Evolutionary conservation across 495 filamentous ascomycete species (phyloP), one percentile per base, ranked within the genome.

Genomic region (Friedmanniomyces simplex): DNA sequence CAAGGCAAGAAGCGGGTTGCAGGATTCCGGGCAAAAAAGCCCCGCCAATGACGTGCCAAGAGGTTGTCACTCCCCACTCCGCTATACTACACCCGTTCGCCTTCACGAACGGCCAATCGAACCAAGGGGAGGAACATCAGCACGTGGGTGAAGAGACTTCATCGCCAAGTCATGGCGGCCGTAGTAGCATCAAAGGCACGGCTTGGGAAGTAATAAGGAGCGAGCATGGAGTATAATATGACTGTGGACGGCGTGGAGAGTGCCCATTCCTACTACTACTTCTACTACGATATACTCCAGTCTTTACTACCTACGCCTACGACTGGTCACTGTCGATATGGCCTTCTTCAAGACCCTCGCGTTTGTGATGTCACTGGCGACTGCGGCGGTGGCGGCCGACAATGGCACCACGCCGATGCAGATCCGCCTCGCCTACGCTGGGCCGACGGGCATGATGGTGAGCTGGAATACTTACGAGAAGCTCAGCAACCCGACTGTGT

Each of bases 381-480:
- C 32, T 30, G n/a, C n/a, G 2, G 51, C 16, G 22, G 7, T 25
- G 25, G 51, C 51, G 13, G 20, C 37, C 41, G 28, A 2, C 49
- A 59, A 59, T 54, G 50, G 24, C 51, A 54, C 50, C 1, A 55
- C 58, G 13, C 60, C 60, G 18, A 52, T 59, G 49, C 60, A 62
- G 49, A 22, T 62, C 25, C 60, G 56, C 24, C 49, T 62, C 10
- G 48, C 50, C 12, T 62, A 62, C 32, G 49, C 47, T 20, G 56
- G 56, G 1, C 20, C 47, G 30, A 47, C 11, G 10, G 56, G 34
- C 24, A 58, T 58, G 57, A 49, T 25, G 24, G 63, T 72, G 20
- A 67, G 63, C 22, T 81, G 78, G 78, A 80, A 81, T 60, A 81
- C 78, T 5, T 76, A 73, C 43, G 50, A 63, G 8, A 32, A 72